Evolutionary conservation across 2,329 filamentous ascomycete species (phyloP).

Genomic region (Ascochyta fabae): DNA sequence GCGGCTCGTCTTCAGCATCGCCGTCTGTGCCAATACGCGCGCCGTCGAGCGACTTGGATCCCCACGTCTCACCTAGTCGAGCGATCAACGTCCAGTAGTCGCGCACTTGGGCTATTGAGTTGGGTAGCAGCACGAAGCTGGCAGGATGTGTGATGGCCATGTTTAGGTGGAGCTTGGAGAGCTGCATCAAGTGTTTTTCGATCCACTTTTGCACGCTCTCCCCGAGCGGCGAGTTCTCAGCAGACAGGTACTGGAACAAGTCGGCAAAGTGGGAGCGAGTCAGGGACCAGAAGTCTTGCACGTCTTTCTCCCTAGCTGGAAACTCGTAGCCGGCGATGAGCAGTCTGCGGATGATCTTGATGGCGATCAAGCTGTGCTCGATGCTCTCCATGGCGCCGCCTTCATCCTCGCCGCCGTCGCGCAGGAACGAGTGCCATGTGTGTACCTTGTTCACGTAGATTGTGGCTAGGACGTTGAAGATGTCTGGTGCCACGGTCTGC

Average conservation of each 20-base stretch:
- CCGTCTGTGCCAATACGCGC: constrained; percentile 55
- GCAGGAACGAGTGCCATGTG: constrained; percentile 70
- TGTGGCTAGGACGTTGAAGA: constrained; percentile 78
- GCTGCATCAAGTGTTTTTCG: constrained; percentile 87
- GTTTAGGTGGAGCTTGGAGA: constrained; percentile 88
- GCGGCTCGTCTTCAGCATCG: constrained; percentile 55
- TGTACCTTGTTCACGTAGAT: constrained; percentile 79
- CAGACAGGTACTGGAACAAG: constrained; percentile 69
- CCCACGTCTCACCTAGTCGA: constrained; percentile 77
- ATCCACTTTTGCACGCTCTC: constrained; percentile 65
- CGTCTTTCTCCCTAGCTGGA: constrained; percentile 78
- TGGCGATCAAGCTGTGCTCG: constrained; percentile 76
- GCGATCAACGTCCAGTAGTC: constrained; percentile 86
- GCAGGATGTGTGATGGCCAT: constrained; percentile 82
- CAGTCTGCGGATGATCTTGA: constrained; percentile 82
- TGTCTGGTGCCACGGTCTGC: constrained; percentile 79
- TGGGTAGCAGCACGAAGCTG: constrained; percentile 81
- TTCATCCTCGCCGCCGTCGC: constrained; percentile 64
- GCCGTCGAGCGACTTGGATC: constrained; percentile 54
- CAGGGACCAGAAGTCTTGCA: constrained; percentile 80
- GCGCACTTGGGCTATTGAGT: constrained; percentile 76
- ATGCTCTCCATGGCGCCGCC: constrained; percentile 68
- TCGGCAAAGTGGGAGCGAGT: constrained; percentile 78
- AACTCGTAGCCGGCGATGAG: constrained; percentile 82
- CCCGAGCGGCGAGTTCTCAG: constrained; percentile 60